Evolutionary conservation across 208 protist genomes (phyloP).

Genomic region (Histomonas meleagridis): DNA sequence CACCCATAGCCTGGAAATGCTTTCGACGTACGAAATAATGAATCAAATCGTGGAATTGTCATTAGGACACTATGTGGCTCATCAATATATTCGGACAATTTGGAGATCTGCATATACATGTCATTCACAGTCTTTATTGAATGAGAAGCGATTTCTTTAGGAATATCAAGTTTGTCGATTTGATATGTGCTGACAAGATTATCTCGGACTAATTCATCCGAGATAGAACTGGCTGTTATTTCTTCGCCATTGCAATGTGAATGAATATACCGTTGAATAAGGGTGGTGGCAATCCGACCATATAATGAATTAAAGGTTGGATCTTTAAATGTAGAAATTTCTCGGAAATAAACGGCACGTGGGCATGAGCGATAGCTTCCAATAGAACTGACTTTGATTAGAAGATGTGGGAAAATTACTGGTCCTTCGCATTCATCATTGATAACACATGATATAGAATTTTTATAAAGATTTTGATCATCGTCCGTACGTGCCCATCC

Average conservation of each 20-base stretch:
- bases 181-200: too few relatives aligned
- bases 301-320: neutral
- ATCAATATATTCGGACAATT: neutral
- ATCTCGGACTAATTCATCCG: neutral
- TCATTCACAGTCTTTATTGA: neutral
- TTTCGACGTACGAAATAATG: neutral
- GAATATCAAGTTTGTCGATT: too few relatives aligned
- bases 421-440: neutral
- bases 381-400: neutral
- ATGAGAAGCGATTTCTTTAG: neutral
- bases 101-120: neutral
- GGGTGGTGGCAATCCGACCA: neutral
- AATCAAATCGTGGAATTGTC: neutral
- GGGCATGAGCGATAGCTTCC: neutral
- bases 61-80: neutral
- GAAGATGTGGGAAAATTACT: neutral
- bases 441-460: neutral
- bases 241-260: neutral
- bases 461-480: neutral
- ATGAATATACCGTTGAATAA: neutral
- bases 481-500: neutral
- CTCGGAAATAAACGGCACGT: neutral
- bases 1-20: neutral
- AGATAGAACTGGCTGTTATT: neutral
- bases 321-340: neutral